Evolutionary conservation across 129 eudicot species (phyloP).

Genomic region (Flaveria trinervia): DNA sequence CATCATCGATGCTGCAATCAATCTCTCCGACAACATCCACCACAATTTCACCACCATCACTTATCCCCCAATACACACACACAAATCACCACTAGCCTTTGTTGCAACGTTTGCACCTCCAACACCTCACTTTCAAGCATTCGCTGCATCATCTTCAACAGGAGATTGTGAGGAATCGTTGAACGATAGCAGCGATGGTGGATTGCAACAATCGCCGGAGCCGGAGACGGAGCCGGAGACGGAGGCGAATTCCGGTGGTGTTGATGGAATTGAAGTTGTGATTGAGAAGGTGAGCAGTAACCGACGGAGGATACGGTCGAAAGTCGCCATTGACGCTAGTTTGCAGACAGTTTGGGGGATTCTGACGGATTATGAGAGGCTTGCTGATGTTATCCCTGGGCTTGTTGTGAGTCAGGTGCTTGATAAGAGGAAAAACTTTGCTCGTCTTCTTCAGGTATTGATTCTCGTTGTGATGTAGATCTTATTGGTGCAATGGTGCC

Average conservation of each 20-base stretch:
- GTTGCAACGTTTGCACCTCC: constrained; percentile 5
- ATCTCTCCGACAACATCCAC: neutral
- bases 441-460: constrained; percentile 65
- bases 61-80: neutral
- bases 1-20: constrained; percentile 1
- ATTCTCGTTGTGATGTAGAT: neutral
- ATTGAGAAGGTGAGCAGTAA: constrained; percentile 57
- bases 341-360: constrained; percentile 60
- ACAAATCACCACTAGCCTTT: constrained; percentile 22
- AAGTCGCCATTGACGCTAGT: constrained; percentile 48
- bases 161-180: constrained; percentile 12
- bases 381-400: constrained; percentile 71
- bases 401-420: constrained; percentile 71
- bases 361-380: constrained; percentile 68
- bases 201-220: constrained; percentile 12
- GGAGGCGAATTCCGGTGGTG: constrained; percentile 14
- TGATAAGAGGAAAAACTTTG: constrained; percentile 55
- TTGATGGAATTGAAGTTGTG: constrained; percentile 43
- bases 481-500: too few species aligned
- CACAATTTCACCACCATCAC: constrained; percentile 17
- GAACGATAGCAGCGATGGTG: constrained; percentile 1
- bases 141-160: constrained; percentile 22
- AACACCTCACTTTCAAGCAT: constrained; percentile 18
- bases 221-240: neutral
- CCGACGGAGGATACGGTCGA: constrained; percentile 63